Percentiles rank a stretch among this genome's conserved stretches.
These are phyloP conservation scores for Candida suzukii DNA, from an alignment of 805 yeast species.

Conservation along the genomic window DNA sequence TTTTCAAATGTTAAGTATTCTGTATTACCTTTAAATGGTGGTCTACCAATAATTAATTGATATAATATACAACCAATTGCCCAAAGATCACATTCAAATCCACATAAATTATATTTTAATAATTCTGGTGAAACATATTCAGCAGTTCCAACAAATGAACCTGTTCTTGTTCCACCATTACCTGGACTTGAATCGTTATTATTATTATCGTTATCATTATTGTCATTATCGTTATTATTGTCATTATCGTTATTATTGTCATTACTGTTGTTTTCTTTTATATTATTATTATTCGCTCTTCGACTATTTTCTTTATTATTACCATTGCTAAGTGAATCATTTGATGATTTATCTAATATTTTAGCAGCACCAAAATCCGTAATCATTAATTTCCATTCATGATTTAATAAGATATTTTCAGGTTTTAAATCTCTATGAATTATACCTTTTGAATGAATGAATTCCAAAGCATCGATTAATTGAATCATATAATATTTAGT, in stretches of 20 bases:
- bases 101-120: slow-evolving; percentile 68
- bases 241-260: background rate
- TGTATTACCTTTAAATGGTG: slow-evolving; percentile 84
- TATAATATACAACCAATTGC: slow-evolving; percentile 85
- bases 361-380: slow-evolving; percentile 99
- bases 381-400: slow-evolving; percentile 80
- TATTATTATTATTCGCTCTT: slow-evolving; percentile 2
- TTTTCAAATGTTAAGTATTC: slow-evolving; percentile 86
- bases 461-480: slow-evolving; percentile 82
- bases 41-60: slow-evolving; percentile 76
- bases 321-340: background rate
- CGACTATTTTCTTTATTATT: slow-evolving; percentile 3
- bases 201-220: slow-evolving; percentile 7
- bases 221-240: slow-evolving; percentile 4
- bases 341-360: too few species aligned
- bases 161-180: slow-evolving; percentile 36
- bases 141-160: slow-evolving; percentile 96
- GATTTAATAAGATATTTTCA: slow-evolving; percentile 80
- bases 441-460: slow-evolving; percentile 83
- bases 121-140: slow-evolving; percentile 95
- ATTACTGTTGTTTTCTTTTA: background rate
- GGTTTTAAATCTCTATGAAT: slow-evolving; percentile 95
- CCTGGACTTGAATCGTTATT: slow-evolving; percentile 7
- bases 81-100: slow-evolving; percentile 86
- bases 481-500: slow-evolving; percentile 79